phyloP scores from a whole-genome alignment of 139 green algal genomes.

The Edaphochlamys debaryana region DNA sequence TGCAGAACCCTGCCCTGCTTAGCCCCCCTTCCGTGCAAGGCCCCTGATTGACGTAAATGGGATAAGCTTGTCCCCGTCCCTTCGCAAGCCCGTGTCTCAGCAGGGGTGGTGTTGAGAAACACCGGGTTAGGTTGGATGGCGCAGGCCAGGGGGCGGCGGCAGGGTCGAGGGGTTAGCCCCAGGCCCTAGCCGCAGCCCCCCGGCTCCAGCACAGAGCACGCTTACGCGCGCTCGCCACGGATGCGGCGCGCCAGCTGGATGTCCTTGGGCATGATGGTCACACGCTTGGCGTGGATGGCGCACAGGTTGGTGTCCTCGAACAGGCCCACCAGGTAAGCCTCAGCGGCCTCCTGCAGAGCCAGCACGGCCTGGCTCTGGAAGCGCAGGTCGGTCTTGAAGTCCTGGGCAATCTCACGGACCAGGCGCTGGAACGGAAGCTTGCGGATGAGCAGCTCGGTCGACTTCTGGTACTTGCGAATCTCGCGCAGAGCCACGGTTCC shows the following conservation, averaged over 20 bases:
- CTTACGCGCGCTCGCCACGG: slow-evolving; percentile 60
- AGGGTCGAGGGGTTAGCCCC: too few species aligned
- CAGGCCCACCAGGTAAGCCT: slow-evolving; percentile 96
- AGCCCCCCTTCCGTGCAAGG: too few species aligned
- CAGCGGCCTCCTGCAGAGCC: slow-evolving; percentile 95
- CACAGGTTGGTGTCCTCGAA: slow-evolving; percentile 92
- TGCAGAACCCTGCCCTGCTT: too few species aligned
- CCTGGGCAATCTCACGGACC: slow-evolving; percentile 96
- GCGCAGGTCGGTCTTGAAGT: slow-evolving; percentile 99
- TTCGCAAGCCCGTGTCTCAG: too few species aligned
- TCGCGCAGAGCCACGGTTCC: slow-evolving; percentile 89
- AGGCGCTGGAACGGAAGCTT: slow-evolving; percentile 96
- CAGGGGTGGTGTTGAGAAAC: too few species aligned
- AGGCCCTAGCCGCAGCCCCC: too few species aligned
- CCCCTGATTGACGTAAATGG: too few species aligned
- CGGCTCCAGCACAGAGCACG: too few species aligned
- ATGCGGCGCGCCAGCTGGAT: slow-evolving; percentile 66
- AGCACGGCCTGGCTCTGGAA: slow-evolving; percentile 95
- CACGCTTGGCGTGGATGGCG: slow-evolving; percentile 95
- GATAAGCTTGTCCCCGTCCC: too few species aligned
- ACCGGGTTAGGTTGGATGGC: too few species aligned
- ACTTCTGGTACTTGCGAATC: slow-evolving; percentile 96
- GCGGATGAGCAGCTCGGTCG: slow-evolving; percentile 91
- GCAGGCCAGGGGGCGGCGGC: too few species aligned
- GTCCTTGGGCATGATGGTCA: slow-evolving; percentile 72